Evolutionary conservation across 1,139 yeast genomes (phyloP).

Genomic region (Meyerozyma guilliermondii): DNA sequence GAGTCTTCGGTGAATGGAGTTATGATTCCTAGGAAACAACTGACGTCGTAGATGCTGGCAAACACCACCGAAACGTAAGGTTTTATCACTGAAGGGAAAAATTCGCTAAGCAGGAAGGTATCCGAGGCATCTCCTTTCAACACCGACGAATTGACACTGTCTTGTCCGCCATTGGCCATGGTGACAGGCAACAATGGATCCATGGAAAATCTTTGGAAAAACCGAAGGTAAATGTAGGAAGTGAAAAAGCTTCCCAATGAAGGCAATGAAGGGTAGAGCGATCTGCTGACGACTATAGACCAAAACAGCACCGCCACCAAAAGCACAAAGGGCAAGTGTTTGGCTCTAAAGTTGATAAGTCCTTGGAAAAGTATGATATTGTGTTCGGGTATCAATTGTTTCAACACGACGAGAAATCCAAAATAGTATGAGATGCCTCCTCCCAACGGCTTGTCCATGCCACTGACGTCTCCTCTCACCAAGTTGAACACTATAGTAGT

Average conservation of each 20-base stretch:
- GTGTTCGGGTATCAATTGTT: constrained; percentile 87
- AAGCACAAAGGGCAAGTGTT: constrained; percentile 66
- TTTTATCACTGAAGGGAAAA: constrained; percentile 62
- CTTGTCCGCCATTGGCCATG: constrained; percentile 18
- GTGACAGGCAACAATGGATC: constrained; percentile 39
- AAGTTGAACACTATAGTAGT: constrained; percentile 38
- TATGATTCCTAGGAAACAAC: constrained; percentile 52
- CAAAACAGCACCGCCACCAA: constrained; percentile 41
- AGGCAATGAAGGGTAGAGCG: constrained; percentile 58
- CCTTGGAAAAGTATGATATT: constrained; percentile 66
- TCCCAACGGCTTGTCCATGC: constrained; percentile 50
- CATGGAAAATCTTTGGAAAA: constrained; percentile 48
- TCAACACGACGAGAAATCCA: constrained; percentile 79
- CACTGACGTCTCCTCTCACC: constrained; percentile 29
- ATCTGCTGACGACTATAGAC: constrained; percentile 33
- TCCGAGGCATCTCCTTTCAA: constrained; percentile 85
- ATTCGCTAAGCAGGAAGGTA: constrained; percentile 76
- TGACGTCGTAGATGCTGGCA: constrained; percentile 45
- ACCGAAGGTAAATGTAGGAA: constrained; percentile 73
- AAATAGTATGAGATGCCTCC: constrained; percentile 72
- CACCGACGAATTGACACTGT: constrained; percentile 20
- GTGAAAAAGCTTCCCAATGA: constrained; percentile 63
- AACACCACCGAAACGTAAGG: constrained; percentile 53
- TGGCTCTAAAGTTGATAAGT: constrained; percentile 58
- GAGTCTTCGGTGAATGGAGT: constrained; percentile 68